Conservation (phyloP, 164 flowering plant species). For the Magnolia sinica region DNA sequence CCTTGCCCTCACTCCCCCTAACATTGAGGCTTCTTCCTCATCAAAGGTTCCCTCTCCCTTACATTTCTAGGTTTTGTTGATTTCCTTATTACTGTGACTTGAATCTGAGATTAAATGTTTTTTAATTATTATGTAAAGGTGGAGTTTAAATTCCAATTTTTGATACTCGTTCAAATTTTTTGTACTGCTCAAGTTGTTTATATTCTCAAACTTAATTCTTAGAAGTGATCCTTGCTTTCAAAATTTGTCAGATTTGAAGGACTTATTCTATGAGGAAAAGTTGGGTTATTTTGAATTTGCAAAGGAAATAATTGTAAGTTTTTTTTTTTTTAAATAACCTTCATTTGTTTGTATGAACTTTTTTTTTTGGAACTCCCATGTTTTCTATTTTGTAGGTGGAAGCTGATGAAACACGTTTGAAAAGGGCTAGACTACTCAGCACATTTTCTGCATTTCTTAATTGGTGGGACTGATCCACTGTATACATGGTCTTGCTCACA, state of each 20-base stretch:
- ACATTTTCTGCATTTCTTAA: no score
- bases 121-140: constrained; percentile 47
- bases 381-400: constrained; percentile 67
- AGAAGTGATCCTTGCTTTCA: neutral
- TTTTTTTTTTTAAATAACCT: neutral
- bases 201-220: neutral
- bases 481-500: no score
- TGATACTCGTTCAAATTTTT: neutral
- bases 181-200: neutral
- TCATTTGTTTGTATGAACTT: neutral
- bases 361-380: no score
- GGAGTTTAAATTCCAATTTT: neutral
- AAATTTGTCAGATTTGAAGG: constrained; percentile 52
- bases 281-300: constrained; percentile 70
- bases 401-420: constrained; percentile 51
- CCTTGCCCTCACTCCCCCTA: no score
- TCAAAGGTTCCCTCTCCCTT: no score
- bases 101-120: no score
- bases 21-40: no score
- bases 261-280: constrained; percentile 54
- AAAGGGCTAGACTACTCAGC: no score
- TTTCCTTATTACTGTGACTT: no score
- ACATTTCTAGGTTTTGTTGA: no score
- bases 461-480: no score
- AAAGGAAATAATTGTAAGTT: constrained; percentile 70